Percentiles rank a stretch among this genome's conserved stretches.
Evolutionary conservation across 352 stramenopile species (phyloP).

Genomic region (Globisporangium heterothallicum): DNA sequence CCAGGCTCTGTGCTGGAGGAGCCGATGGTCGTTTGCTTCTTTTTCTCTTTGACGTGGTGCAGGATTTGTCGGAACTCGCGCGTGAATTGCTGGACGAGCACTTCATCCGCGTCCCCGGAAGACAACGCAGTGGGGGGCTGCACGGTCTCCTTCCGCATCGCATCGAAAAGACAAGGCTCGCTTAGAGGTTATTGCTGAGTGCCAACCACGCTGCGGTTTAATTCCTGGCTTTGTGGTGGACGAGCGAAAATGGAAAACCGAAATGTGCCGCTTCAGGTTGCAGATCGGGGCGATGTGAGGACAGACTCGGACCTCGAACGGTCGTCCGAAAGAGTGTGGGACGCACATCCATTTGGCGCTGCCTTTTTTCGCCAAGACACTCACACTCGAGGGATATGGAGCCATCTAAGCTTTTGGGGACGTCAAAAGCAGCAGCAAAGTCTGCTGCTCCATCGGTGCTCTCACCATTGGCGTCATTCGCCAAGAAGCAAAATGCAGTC

Average conservation of each 20-base stretch:
- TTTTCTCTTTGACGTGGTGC: conserved; percentile 32
- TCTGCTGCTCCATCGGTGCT: neutral
- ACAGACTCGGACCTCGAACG: too few species aligned
- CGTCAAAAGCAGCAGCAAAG: neutral
- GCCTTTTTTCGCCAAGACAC: too few species aligned
- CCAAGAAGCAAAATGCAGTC: conserved; percentile 1
- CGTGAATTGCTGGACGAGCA: conserved; percentile 45
- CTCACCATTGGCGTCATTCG: conserved; percentile 3
- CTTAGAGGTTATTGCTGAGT: too few species aligned
- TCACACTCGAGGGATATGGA: too few species aligned
- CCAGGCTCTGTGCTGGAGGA: neutral
- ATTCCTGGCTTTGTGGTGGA: too few species aligned
- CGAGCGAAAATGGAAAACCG: neutral
- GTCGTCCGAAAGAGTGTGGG: too few species aligned
- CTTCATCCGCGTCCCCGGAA: conserved; percentile 13
- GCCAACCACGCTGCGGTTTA: too few species aligned
- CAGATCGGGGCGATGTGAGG: neutral
- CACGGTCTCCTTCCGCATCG: neutral
- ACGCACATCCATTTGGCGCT: too few species aligned
- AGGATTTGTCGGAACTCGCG: conserved; percentile 41
- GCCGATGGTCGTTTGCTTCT: too few species aligned
- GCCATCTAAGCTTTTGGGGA: conserved; percentile 2
- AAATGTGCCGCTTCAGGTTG: neutral
- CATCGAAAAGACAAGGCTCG: neutral
- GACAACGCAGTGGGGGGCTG: neutral